Base-by-base conservation (phyloP, 345 rosid genomes). In the Citrus inodora region DNA sequence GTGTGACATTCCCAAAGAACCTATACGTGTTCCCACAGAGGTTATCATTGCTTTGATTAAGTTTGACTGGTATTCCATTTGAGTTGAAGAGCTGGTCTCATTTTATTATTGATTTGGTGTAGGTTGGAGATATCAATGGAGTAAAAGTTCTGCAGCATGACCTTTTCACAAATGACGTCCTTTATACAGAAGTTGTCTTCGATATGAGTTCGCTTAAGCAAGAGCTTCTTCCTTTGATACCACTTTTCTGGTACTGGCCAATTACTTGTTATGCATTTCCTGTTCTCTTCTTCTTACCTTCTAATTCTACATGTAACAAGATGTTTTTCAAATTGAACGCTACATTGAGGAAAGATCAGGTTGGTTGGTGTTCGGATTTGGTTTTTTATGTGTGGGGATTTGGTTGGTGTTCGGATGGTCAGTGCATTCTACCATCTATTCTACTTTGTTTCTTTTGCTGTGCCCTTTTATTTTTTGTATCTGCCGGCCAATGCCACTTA, bases 161-260 rank as follows among this genome's bases (percentile, higher is more conserved):
- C 80, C 95, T 96, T 74, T 96, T 94, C 82, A 94, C 99, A 42
- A 96, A 96, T 86, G 98, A 96, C 84, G 97, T 96, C 66, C 87
- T 94, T 73, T 96, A 96, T 74, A 78, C 92, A 66, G 98, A 96
- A 88, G 91, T 89, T 74, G 98, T 92, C 81, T 94, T 96, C 78
- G 85, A 96, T 83, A 91, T 92, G 91, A 90, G 93, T 81, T 81
- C 94, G 17, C 86, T 94, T 83, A 91, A 92, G 80, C 97, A 86
- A 84, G 98, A 92, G 82, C 95, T 94, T 84, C 92, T 96, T 85
- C 97, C 93, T 30, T 85, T 91, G 59, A 88, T 96, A 68, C 99
- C 98, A 60, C 95, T 94, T 75, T 95, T 95, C 87, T 95, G 98
- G 99, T 95, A 80, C 55, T 75, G 59, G 27, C 62, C 58, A 70